phyloP scores from a whole-genome alignment of 1,139 yeast species.

The Diutina rugosa region DNA sequence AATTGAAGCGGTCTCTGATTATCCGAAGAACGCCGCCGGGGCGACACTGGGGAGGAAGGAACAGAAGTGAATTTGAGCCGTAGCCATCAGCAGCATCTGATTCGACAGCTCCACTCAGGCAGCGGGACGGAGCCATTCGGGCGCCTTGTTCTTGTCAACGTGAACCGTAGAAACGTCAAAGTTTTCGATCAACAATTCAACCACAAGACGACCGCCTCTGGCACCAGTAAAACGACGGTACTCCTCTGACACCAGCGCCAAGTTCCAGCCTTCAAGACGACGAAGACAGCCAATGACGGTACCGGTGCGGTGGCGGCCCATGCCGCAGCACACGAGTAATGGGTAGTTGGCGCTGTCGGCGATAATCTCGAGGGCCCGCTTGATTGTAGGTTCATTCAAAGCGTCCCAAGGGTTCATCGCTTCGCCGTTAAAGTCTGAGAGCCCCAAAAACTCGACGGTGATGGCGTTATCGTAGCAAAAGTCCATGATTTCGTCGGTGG shows the following conservation, averaged over 20 bases:
- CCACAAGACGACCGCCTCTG: slow-evolving; percentile 82
- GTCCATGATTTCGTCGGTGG: slow-evolving; percentile 74
- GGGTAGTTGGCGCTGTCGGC: slow-evolving; percentile 69
- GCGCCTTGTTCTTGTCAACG: slow-evolving; percentile 36
- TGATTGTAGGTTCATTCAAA: slow-evolving; percentile 71
- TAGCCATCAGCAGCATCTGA: neutral
- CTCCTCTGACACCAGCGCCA: slow-evolving; percentile 88
- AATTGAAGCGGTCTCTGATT: no score
- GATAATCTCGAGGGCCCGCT: slow-evolving; percentile 65
- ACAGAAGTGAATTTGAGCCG: neutral
- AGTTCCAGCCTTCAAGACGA: slow-evolving; percentile 87
- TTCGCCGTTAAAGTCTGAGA: slow-evolving; percentile 32
- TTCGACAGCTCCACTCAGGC: neutral
- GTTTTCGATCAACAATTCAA: slow-evolving; percentile 81
- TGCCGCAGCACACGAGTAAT: slow-evolving; percentile 82
- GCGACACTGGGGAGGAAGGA: no score
- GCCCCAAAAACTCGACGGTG: slow-evolving; percentile 49
- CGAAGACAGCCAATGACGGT: slow-evolving; percentile 90
- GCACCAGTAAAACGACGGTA: slow-evolving; percentile 89
- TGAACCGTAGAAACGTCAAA: slow-evolving; percentile 48
- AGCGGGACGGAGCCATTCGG: slow-evolving; percentile 22
- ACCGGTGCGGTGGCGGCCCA: slow-evolving; percentile 96
- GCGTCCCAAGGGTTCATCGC: slow-evolving; percentile 85
- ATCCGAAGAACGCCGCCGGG: no score
- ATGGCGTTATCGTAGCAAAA: slow-evolving; percentile 67